Base-by-base conservation (phyloP, 345 rosid species). In the Euphorbia tirucalli region DNA sequence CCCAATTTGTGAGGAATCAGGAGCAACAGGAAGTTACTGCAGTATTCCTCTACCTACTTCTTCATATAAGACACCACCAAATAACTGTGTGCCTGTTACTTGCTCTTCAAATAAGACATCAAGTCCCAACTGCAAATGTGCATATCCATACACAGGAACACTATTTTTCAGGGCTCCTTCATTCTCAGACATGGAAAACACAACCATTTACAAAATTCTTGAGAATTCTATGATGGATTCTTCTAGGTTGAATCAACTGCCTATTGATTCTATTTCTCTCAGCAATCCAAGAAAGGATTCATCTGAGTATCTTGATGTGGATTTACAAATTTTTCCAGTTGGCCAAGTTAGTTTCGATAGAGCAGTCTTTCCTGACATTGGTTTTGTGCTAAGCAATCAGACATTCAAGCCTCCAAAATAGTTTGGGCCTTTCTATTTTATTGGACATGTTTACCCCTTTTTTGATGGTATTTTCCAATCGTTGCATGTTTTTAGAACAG, bases 361-460 rank as follows among this genome's bases (percentile, higher is more conserved):
- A 59, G 70, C 88, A 0, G 85, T 64, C 63, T 15, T 91, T 71
- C 30, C 63, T 52, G 22, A 21, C 31, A 76, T 96, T 32, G 93
- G 73, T 16, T 87, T 83, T 82, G 82, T 59, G 19, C 77, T 91
- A 1, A 96, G 89, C 74, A 90, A 83, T 61, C 96, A 88, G 80
- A 72, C 77, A 65, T 86, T 70, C 81, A 79, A 87, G 82, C 94
- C 96, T 68, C 91, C 96, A 35, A 0, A 2, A 14, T 0, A 1
- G 1, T 90, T 78, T 56, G 99, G 97, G 31, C 96, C 98, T 49
- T 90, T 71, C 82, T 4, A 52, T 70, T 96, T 90, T 61, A 30
- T 0, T 0, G 97, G 80, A 0, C 30, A 77, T 3, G 11, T 1
- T 1, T 90, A 96, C 49, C 24, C 0, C 1, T 10, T 69, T 52